Base-by-base conservation (phyloP, 2,329 filamentous ascomycete genomes). In the Cladosporium colombiae region DNA sequence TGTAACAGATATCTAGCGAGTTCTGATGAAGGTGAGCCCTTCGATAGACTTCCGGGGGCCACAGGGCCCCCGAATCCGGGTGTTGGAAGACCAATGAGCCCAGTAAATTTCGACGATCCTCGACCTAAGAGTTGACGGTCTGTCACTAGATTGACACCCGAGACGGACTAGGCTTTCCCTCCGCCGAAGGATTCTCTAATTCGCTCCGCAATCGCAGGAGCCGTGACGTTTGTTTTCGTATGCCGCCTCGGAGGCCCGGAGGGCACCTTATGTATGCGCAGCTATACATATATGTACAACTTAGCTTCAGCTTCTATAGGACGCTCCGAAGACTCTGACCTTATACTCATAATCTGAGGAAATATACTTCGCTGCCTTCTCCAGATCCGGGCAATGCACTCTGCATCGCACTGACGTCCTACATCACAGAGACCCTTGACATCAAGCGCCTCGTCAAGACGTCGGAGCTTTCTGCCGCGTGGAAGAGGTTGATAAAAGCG, bases 391-490 rank as follows among this genome's bases (percentile, higher is more conserved):
- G 40, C 10, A 46, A 21, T 46, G 1, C 40, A 46, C 40, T 46
- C 40, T 46, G 40, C 3, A 21, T n/a, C n/a, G 8, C n/a, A 46
- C n/a, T 21, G 40, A 46, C 8, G 8, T 23, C 40, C 40, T 7
- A 3, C 40, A 46, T 4, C 40, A n/a, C 23, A 18, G n/a, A 46
- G 40, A 46, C 40, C 18, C 18, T 44, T n/a, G 40, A 21, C n/a
- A n/a, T 46, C n/a, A 46, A 46, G 40, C 40, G 40, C 11, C 52
- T 21, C 11, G 52, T 55, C 52, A n/a, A 55, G 52, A 55, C 52
- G 52, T 33, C 52, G 29, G 52, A 21, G 52, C 52, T 55, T 55
- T 55, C 16, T 31, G 52, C 11, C 29, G 52, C 52, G 52, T 55
- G 31, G 52, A 18, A 29, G 29, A 33, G 52, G 52, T 10, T 18